Evolutionary conservation across 495 filamentous ascomycete species (phyloP).

Genomic region (Podospora didyma): DNA sequence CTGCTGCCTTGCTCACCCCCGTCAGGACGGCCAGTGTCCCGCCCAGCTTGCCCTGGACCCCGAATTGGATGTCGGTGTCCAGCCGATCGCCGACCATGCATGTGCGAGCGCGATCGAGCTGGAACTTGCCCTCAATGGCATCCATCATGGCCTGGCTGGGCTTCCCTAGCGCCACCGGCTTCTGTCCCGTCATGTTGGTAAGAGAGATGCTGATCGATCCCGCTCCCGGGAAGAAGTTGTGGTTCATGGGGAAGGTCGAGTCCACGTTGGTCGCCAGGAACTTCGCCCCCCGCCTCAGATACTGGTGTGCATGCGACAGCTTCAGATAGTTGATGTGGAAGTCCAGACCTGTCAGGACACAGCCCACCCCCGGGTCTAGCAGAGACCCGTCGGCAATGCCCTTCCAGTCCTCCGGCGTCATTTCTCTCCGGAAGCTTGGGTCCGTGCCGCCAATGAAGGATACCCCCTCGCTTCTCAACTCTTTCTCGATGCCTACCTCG

Average conservation of each 20-base stretch:
- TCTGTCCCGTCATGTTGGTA: conserved; percentile 63
- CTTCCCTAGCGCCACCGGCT: conserved; percentile 81
- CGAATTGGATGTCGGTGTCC: conserved; percentile 95
- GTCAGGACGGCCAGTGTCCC: conserved; percentile 91
- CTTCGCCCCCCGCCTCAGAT: conserved; percentile 74
- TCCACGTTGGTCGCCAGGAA: conserved; percentile 95
- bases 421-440: conserved; percentile 66
- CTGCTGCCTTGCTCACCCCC: conserved; percentile 76
- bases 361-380: conserved; percentile 81
- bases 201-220: conserved; percentile 78
- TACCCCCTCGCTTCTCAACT: conserved; percentile 72
- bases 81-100: conserved; percentile 97
- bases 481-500: conserved; percentile 86
- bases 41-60: conserved; percentile 82
- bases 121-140: conserved; percentile 92
- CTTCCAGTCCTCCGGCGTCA: conserved; percentile 74
- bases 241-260: conserved; percentile 74
- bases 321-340: conserved; percentile 95
- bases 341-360: conserved; percentile 86
- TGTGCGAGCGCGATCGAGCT: conserved; percentile 74
- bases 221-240: conserved; percentile 85
- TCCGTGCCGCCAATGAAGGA: conserved; percentile 88
- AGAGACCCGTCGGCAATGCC: conserved; percentile 68
- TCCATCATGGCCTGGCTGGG: conserved; percentile 99
- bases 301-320: conserved; percentile 75